phyloP scores from a whole-genome alignment of 1,284 basidiomycete species.

The Apiotrichum mycotoxinovorans region DNA sequence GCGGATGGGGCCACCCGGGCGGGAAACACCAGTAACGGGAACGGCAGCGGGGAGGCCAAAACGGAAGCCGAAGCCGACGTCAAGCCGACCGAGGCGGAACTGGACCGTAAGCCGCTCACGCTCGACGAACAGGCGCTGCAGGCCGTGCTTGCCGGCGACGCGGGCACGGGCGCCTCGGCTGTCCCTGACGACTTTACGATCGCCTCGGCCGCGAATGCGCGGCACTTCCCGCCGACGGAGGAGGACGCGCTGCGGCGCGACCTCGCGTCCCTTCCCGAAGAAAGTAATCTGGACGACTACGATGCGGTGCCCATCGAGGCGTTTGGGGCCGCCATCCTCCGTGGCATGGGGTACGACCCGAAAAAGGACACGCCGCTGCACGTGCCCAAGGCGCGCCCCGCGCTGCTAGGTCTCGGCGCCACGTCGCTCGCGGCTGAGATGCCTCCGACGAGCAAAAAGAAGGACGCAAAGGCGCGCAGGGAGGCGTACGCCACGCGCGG shows the following conservation, averaged over 20 bases:
- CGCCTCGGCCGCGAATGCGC: constrained; percentile 10
- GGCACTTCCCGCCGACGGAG: constrained; percentile 51
- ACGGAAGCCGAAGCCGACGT: constrained; percentile 15
- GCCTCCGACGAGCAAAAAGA: constrained; percentile 26
- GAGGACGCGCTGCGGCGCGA: constrained; percentile 76
- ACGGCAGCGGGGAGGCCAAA: constrained; percentile 13
- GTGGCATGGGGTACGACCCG: constrained; percentile 88
- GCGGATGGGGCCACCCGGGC: neutral
- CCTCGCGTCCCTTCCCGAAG: constrained; percentile 58
- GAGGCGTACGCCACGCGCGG: constrained; percentile 33
- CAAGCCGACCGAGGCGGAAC: constrained; percentile 10
- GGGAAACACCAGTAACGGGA: too few species aligned
- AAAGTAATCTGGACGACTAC: constrained; percentile 79
- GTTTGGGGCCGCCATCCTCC: constrained; percentile 87
- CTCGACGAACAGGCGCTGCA: constrained; percentile 43
- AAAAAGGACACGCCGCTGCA: constrained; percentile 69
- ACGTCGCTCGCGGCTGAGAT: constrained; percentile 56
- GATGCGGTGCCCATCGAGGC: constrained; percentile 83
- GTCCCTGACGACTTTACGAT: constrained; percentile 6
- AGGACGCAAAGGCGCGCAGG: constrained; percentile 24
- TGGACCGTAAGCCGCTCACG: constrained; percentile 36
- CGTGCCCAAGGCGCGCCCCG: constrained; percentile 72
- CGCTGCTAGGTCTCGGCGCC: constrained; percentile 83
- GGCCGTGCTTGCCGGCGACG: constrained; percentile 37
- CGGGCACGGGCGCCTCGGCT: neutral